Base-by-base conservation (phyloP, 2,329 filamentous ascomycete species). In the Rhynchosporium agropyri region DNA sequence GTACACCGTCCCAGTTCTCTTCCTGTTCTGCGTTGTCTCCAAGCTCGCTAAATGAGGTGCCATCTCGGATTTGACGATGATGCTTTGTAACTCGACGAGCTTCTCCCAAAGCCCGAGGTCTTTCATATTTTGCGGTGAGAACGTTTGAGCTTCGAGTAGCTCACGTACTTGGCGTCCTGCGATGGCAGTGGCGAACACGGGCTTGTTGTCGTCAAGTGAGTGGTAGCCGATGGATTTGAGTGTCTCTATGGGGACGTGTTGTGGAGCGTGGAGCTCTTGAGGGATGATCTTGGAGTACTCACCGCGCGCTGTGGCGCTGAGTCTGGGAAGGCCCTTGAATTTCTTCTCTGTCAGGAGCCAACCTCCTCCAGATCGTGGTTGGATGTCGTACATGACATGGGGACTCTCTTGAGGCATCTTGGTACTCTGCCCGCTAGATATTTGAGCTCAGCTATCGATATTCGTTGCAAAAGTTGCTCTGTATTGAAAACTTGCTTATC, bases 151-250 rank as follows among this genome's bases (percentile, higher is more conserved):
- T 28, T 40, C 46, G 26, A 49, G 43, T 7, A 59, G 31, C n/a
- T 49, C 33, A 9, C 12, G 29, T 8, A 15, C 36, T 20, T 26
- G 38, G 28, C 45, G 26, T 13, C 26, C 46, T 26, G 43, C 46
- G 28, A 28, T 49, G n/a, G 56, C 45, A 13, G 9, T 20, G n/a
- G 46, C 43, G n/a, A 38, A 59, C 7, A 59, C 56, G 4, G 43
- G 56, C 31, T 29, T 29, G 20, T 50, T 59, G 33, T 50, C 56
- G n/a, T 59, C 56, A n/a, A 58, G 56, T 7, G 29, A 38, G 45
- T 58, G 56, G 33, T 54, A 54, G 7, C 33, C 33, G 8, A 54
- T 54, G 2, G 4, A 6, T 12, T 26, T 36, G 33, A 54, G 36
- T 4, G 33, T 26, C 4, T 29, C 15, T 6, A 1, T 1, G 10